phyloP scores from a whole-genome alignment of 2,329 filamentous ascomycete species.

The Onygenales sp. region DNA sequence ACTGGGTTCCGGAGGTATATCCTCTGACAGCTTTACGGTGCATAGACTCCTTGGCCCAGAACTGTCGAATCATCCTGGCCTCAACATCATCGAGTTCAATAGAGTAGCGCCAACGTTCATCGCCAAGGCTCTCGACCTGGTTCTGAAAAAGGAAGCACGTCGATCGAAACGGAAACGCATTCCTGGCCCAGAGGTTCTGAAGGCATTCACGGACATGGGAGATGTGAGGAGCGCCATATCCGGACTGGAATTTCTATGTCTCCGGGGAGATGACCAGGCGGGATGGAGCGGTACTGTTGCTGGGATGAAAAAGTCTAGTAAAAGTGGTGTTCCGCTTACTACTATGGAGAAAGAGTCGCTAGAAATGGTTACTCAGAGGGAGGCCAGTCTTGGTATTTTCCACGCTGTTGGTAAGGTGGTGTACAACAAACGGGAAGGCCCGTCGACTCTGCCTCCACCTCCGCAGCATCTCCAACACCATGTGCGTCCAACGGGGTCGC shows the following conservation, averaged over 20 bases:
- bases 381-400: slow-evolving; percentile 86
- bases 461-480: slow-evolving; percentile 50
- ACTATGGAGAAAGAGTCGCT: slow-evolving; percentile 70
- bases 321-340: slow-evolving; percentile 47
- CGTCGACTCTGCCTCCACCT: slow-evolving; percentile 42
- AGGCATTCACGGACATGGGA: slow-evolving; percentile 72
- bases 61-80: slow-evolving; percentile 69
- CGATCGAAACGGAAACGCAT: slow-evolving; percentile 65
- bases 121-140: slow-evolving; percentile 68
- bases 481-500: slow-evolving; percentile 52
- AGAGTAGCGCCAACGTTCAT: slow-evolving; percentile 78
- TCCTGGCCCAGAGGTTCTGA: slow-evolving; percentile 69
- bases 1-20: slow-evolving; percentile 72
- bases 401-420: slow-evolving; percentile 93
- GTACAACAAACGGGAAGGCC: slow-evolving; percentile 79
- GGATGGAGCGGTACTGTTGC: slow-evolving; percentile 67
- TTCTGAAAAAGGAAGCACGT: slow-evolving; percentile 76
- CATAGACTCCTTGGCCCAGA: slow-evolving; percentile 82
- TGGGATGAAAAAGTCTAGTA: slow-evolving; percentile 51
- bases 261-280: slow-evolving; percentile 65
- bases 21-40: slow-evolving; percentile 84
- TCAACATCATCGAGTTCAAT: slow-evolving; percentile 84
- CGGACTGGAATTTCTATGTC: slow-evolving; percentile 81
- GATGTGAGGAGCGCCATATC: slow-evolving; percentile 91
- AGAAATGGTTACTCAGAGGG: slow-evolving; percentile 72